Evolutionary conservation across 805 yeast species (phyloP), one percentile per base, ranked within the genome.

Genomic region (Metschnikowia borealis): DNA sequence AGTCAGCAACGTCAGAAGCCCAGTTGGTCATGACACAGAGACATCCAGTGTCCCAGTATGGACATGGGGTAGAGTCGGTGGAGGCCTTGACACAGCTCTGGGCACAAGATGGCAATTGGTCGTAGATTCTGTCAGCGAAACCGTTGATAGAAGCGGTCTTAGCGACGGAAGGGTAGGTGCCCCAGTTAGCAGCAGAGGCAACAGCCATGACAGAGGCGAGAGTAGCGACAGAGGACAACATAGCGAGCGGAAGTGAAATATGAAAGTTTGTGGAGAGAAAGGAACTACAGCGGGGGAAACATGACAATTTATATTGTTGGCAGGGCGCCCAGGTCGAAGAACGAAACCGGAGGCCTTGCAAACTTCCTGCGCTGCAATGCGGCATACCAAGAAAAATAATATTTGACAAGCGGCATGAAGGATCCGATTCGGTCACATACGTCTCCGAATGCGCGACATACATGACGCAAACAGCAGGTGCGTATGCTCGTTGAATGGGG

Each of bases 31-130:
- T 71, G 40, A 70, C 73, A 67, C 77, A 72, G 48, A 72, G 66
- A 62, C 77, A 72, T 23, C 77, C 77, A 43, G 76, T 66, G 57
- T 72, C 77, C 75, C 76, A 72, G 66, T 70, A 70, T 44, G 77
- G 77, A 54, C 77, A 72, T 43, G 75, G 75, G 18, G 75, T 69
- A 39, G 58, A 54, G 8, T 67, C 66, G 43, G 75, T 69, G 49
- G 64, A 58, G 40, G 57, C 56, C 41, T 48, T 55, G 26, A 70
- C 66, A 63, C 76, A 71, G 3, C 52, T 39, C 51, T 69, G 62
- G 36, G 74, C 76, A 61, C 76, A 71, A 13, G 58, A 53, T 17
- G 76, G 74, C 48, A 67, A 59, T n/a, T 51, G 51, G 53, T 46
- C 62, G 54, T 66, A 66, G 50, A 71, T 65, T 26, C 45, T 49